Evolutionary conservation across 768 basidiomycete species (phyloP), one percentile per base, ranked within the genome.

Genomic region (Holtermanniella nyarrowii): DNA sequence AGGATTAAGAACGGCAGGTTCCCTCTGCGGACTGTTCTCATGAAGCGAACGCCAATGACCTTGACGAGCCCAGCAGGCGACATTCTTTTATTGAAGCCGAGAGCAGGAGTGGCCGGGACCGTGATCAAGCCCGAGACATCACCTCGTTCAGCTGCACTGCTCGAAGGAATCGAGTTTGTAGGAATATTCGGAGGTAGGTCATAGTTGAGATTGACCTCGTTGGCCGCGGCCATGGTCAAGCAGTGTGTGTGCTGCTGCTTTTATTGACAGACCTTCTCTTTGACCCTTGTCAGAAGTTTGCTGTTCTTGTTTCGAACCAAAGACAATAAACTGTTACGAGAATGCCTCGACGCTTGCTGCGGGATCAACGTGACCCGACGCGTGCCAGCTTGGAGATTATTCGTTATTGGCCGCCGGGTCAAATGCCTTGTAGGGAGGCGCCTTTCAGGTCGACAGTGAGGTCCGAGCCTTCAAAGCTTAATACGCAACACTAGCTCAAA

Each of bases 1-100:
- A 67, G 55, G 25, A 70, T 39, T 24, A 68, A 44, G 53, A 70
- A 68, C 4, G 66, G 64, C 16, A 66, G 47, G 58, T 70, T 65
- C 2, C 69, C 69, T 42, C 61, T 57, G 50, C 57, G 56, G 1
- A 59, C 58, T 26, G 58, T 54, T 39, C 60, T 54, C 44, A 60
- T 49, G 26, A 60, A 46, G 25, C 66, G 56, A 16, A 54, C 48
- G 16, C 52, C 62, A 12, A 65, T 60, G 3, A 61, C 60, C 40
- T 49, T 60, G 7, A 58, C 60, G 16, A 68, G 47, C 16, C 50
- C 48, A 25, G 56, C 11, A 11, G 46, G n/a, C 18, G 25, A 45
- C 20, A 55, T 3, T 20, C 48, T 23, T 22, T 39, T 27, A 13
- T 37, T 37, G 10, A 7, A 16, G 10, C 10, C 10, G 7, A 7